Conservation (phyloP, 2,329 filamentous ascomycete species). For the Hypoxylon rubiginosum region DNA sequence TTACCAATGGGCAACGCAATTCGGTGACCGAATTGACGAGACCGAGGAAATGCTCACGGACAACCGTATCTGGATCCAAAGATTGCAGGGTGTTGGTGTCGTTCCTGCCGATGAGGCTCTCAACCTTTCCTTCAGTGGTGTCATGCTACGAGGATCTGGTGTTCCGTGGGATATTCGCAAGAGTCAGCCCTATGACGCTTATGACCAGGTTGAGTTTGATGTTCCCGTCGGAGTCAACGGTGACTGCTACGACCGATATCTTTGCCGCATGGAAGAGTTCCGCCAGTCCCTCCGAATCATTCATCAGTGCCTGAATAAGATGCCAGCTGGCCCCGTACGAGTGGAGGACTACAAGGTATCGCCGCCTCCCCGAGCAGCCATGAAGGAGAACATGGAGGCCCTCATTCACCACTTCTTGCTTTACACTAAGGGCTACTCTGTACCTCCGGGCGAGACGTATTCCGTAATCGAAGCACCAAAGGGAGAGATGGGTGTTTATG, state of each 20-base stretch:
- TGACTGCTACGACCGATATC: slow-evolving; percentile 98
- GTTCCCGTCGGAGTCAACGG: slow-evolving; percentile 96
- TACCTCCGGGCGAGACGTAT: slow-evolving; percentile 98
- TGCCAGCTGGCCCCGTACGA: slow-evolving; percentile 92
- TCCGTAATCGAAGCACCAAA: slow-evolving; percentile 99
- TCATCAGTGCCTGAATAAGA: slow-evolving; percentile 98
- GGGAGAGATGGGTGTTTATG: slow-evolving; percentile 98
- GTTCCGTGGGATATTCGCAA: slow-evolving; percentile 97
- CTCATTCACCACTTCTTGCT: slow-evolving; percentile 99
- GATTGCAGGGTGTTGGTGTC: slow-evolving; percentile 91
- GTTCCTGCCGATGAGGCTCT: slow-evolving; percentile 93
- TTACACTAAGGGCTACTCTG: slow-evolving; percentile 98
- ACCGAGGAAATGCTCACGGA: slow-evolving; percentile 98
- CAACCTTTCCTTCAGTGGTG: slow-evolving; percentile 95
- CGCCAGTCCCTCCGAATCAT: slow-evolving; percentile 98
- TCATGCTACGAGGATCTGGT: slow-evolving; percentile 97
- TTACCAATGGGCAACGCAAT: slow-evolving; percentile 99
- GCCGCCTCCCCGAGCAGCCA: slow-evolving; percentile 93
- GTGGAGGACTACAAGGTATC: slow-evolving; percentile 99
- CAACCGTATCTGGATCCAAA: slow-evolving; percentile 98
- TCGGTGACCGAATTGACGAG: slow-evolving; percentile 97
- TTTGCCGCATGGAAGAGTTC: slow-evolving; percentile 99
- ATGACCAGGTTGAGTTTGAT: slow-evolving; percentile 98
- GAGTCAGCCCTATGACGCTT: slow-evolving; percentile 96
- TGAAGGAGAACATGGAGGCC: slow-evolving; percentile 99